These are phyloP conservation scores for Psilocybe cubensis DNA, from an alignment of 768 basidiomycete species.

Conservation along the genomic window DNA sequence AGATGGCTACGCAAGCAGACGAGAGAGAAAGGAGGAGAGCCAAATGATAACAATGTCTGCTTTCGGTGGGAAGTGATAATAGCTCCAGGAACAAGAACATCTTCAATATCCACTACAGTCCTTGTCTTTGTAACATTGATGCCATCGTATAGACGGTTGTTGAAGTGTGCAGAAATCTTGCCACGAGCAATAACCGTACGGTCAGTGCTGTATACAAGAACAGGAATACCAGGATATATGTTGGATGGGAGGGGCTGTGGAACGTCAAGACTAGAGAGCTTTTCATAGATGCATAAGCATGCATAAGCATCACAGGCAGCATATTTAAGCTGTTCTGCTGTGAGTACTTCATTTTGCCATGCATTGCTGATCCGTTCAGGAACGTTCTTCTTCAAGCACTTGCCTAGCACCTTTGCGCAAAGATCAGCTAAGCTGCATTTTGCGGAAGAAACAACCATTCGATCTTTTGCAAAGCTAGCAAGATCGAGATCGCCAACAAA, in stretches of 20 bases:
- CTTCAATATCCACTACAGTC: constrained; percentile 10
- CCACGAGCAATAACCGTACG: constrained; percentile 9
- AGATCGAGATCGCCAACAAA: constrained; percentile 34
- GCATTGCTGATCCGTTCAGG: constrained; percentile 12
- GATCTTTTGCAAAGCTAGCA: constrained; percentile 29
- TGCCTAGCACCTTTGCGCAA: constrained; percentile 25
- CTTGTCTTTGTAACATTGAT: constrained; percentile 15
- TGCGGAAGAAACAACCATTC: constrained; percentile 10
- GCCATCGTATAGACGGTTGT: neutral
- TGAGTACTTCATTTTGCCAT: constrained; percentile 15
- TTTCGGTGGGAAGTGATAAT: constrained; percentile 17
- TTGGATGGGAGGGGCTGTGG: constrained; percentile 13
- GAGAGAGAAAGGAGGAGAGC: constrained; percentile 13
- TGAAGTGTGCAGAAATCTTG: neutral
- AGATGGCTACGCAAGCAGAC: constrained; percentile 15
- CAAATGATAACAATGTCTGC: constrained; percentile 16
- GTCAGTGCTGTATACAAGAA: constrained; percentile 12
- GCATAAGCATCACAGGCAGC: constrained; percentile 21
- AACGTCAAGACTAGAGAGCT: constrained; percentile 19
- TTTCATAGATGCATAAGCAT: constrained; percentile 19
- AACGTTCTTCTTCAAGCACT: constrained; percentile 17
- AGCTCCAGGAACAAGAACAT: constrained; percentile 22
- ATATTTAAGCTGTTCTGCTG: constrained; percentile 11
- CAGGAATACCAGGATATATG: neutral
- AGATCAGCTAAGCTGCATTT: constrained; percentile 32